A percentile compares a stretch with the other conserved stretches of the same genome.
phyloP scores from a whole-genome alignment of 2,329 filamentous ascomycete species.

The Phialemoniopsis sp. region DNA sequence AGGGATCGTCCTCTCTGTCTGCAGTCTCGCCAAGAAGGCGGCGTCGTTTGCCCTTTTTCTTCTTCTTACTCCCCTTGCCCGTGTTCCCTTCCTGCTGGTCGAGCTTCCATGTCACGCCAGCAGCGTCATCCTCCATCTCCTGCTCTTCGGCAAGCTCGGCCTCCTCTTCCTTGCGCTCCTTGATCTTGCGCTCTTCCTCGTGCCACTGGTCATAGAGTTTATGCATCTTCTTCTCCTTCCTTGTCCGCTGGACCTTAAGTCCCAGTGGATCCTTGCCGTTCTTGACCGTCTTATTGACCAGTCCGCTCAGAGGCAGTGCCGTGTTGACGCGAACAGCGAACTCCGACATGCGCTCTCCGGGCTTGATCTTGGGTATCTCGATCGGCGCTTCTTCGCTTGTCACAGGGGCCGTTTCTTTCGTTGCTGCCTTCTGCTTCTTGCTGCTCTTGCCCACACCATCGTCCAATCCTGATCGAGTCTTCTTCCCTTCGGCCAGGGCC shows the following conservation, averaged over 20 bases:
- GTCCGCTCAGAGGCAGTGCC: slow-evolving; percentile 69
- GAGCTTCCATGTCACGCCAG: slow-evolving; percentile 42
- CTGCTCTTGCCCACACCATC: slow-evolving; percentile 48
- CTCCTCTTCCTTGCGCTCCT: slow-evolving; percentile 63
- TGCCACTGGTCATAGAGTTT: slow-evolving; percentile 77
- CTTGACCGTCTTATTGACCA: slow-evolving; percentile 60
- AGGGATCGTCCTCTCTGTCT: slow-evolving; percentile 62
- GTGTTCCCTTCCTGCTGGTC: slow-evolving; percentile 36
- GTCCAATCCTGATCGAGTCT: slow-evolving; percentile 61
- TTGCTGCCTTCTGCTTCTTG: slow-evolving; percentile 20
- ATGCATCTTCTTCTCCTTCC: slow-evolving; percentile 80
- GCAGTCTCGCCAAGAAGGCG: slow-evolving; percentile 34
- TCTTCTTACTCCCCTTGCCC: slow-evolving; percentile 40
- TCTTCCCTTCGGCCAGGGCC: slow-evolving; percentile 64
- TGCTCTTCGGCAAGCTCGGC: slow-evolving; percentile 59
- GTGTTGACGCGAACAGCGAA: slow-evolving; percentile 82
- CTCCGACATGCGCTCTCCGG: slow-evolving; percentile 78
- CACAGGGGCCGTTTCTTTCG: slow-evolving; percentile 9
- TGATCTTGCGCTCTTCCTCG: slow-evolving; percentile 59
- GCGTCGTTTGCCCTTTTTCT: slow-evolving; percentile 36
- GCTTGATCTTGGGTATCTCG: slow-evolving; percentile 65
- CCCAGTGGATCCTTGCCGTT: slow-evolving; percentile 61
- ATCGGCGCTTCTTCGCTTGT: background rate
- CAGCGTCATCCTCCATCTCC: slow-evolving; percentile 56
- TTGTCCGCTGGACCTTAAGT: slow-evolving; percentile 66